Evolutionary conservation across 177 flowering plant species (phyloP).

Genomic region (Vitis hybrid): DNA sequence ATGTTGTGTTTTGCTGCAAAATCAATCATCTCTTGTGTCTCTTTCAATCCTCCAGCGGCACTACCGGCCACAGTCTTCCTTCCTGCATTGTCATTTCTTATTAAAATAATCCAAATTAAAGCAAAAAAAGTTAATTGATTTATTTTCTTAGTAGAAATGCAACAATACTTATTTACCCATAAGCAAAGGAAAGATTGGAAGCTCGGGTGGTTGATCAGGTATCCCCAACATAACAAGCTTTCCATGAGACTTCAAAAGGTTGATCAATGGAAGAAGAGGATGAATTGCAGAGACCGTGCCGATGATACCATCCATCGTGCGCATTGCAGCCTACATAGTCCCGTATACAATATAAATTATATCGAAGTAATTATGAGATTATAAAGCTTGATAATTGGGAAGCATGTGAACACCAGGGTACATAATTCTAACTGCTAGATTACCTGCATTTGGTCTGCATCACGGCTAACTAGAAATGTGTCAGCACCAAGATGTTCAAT

Average conservation of each 20-base stretch:
- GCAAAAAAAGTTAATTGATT: too few relatives aligned
- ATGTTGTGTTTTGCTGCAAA: constrained; percentile 39
- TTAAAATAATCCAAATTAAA: too few relatives aligned
- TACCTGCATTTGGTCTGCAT: constrained; percentile 36
- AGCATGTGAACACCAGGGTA: too few relatives aligned
- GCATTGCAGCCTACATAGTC: constrained; percentile 26
- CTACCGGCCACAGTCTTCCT: constrained; percentile 35
- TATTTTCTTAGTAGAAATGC: too few relatives aligned
- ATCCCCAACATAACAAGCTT: constrained; percentile 37
- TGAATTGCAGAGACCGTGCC: constrained; percentile 43
- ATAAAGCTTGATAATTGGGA: too few relatives aligned
- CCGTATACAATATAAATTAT: background rate
- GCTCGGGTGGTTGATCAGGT: constrained; percentile 36
- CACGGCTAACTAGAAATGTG: too few relatives aligned
- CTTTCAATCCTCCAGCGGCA: constrained; percentile 30
- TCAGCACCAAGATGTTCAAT: too few relatives aligned
- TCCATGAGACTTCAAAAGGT: constrained; percentile 33
- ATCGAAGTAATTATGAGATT: background rate
- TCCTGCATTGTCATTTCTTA: constrained; percentile 12
- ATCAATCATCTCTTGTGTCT: constrained; percentile 49
- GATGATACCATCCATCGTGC: constrained; percentile 41
- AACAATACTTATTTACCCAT: constrained; percentile 25
- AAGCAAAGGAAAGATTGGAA: constrained; percentile 38
- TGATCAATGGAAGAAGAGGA: constrained; percentile 25
- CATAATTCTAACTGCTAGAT: too few relatives aligned